Evolutionary conservation across 2,329 filamentous ascomycete genomes (phyloP), one percentile per base, ranked within the genome.

Genomic region (Epichloe typhina): DNA sequence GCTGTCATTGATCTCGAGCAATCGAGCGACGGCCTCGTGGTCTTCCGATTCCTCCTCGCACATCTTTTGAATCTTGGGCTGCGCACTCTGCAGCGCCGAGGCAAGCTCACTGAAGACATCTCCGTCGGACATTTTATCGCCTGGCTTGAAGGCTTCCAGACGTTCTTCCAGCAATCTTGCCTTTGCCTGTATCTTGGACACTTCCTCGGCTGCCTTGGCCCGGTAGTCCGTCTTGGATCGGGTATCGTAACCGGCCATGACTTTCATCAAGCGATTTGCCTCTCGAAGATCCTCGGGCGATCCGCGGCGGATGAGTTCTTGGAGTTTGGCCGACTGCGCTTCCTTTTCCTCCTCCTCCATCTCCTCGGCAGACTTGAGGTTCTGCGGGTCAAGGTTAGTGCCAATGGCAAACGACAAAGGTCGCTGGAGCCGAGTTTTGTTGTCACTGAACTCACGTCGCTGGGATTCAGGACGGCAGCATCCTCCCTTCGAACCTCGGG

Each of bases 21-120:
- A 75, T 68, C 95, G 95, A 42, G 89, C 87, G 5, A 98, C 93
- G 5, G 93, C 93, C 70, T 96, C 93, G 54, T 89, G 83, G 62
- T 98, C 93, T 54, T 97, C 91, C 11, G 90, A 96, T 64, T 98
- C 93, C 67, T 98, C 93, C 67, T 97, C 91, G 62, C 91, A 97
- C 91, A 98, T 98, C 70, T 88, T 96, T 65, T 97, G 91, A 57
- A 98, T 97, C 72, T 98, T 98, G 8, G 93, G 93, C 61, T 98
- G 93, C 2, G 93, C 93, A 62, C 86, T 96, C 65, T 88, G 87
- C 44, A 98, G 75, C 9, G 93, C 83, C 56, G 86, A 84, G 5
- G 90, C 90, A 50, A 98, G 77, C 72, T 98, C 93, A 73, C 90
- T 78, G 57, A 81, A 84, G 19, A 84, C 80, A 54, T 84, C 80